phyloP scores from a whole-genome alignment of 2,329 filamentous ascomycete genomes.

The Myriosclerotinia curreyana region DNA sequence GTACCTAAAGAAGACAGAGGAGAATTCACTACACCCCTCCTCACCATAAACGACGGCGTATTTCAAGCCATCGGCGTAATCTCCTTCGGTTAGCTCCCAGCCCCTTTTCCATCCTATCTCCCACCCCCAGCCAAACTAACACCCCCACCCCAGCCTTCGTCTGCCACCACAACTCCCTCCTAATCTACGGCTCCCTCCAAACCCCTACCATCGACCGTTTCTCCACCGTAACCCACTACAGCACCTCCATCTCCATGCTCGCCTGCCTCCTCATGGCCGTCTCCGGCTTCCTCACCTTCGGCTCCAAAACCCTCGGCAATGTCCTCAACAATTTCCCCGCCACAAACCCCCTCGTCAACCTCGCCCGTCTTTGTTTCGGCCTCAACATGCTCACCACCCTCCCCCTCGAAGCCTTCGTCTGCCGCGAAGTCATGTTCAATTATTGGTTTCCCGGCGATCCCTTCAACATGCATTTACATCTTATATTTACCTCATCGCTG shows the following conservation, averaged over 20 bases:
- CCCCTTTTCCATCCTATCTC: background rate
- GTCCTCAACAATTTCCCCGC: conserved; percentile 96
- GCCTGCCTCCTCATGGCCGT: conserved; percentile 88
- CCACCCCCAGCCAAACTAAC: conserved; percentile 37
- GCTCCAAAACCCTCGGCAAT: conserved; percentile 87
- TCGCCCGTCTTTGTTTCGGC: conserved; percentile 91
- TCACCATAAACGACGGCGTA: conserved; percentile 82
- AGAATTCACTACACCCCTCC: conserved; percentile 62
- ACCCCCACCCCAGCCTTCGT: conserved; percentile 52
- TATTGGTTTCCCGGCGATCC: conserved; percentile 65
- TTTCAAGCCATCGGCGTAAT: conserved; percentile 98
- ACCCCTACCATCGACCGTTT: conserved; percentile 97
- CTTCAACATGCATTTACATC: conserved; percentile 73
- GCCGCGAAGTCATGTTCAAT: conserved; percentile 91
- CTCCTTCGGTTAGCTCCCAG: conserved; percentile 70
- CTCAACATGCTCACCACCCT: conserved; percentile 98
- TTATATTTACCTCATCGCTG: conserved; percentile 80
- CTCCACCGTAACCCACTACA: conserved; percentile 87
- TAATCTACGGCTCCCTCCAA: conserved; percentile 93
- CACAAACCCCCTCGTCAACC: conserved; percentile 89
- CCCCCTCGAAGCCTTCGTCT: conserved; percentile 95
- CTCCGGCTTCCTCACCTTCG: conserved; percentile 88
- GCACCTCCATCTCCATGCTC: conserved; percentile 83
- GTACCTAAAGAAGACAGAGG: conserved; percentile 72
- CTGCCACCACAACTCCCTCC: conserved; percentile 88